A percentile compares a stretch with the other conserved stretches of the same genome.
Conservation (phyloP, 805 yeast genomes). For the Candida manassasensis region DNA sequence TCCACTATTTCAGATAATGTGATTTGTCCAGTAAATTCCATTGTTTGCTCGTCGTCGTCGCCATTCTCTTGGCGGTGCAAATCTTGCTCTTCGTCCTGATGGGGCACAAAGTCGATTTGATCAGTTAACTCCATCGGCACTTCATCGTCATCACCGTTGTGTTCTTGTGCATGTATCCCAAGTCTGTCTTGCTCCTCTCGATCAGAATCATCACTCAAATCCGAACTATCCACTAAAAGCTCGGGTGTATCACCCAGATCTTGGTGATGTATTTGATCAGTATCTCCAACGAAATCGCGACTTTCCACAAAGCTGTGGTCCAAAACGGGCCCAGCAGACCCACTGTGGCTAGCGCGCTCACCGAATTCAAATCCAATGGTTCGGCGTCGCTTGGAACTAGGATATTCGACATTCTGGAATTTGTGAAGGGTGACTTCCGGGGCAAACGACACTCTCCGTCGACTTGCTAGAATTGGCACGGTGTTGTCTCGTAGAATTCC, state of each 20-base stretch:
- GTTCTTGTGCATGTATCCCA: not conserved
- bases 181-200: no score
- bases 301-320: no score
- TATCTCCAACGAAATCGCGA: no score
- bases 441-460: conserved; percentile 71
- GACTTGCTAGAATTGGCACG: conserved; percentile 15
- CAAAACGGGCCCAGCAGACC: not conserved
- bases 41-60: conserved; percentile 4
- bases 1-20: not conserved
- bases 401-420: conserved; percentile 33
- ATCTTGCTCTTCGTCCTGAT: not conserved
- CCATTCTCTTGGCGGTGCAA: not conserved
- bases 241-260: not conserved
- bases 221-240: conserved; percentile 21
- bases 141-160: not conserved
- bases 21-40: conserved; percentile 4
- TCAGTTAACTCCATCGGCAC: conserved; percentile 4
- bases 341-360: not conserved
- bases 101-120: conserved; percentile 2
- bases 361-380: conserved; percentile 19
- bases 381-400: conserved; percentile 16
- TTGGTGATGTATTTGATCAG: no score
- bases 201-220: conserved; percentile 5
- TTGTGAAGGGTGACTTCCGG: conserved; percentile 68
- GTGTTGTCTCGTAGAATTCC: conserved; percentile 23